A percentile compares a stretch with the other conserved stretches of the same genome.
Conservation (phyloP, 2,329 filamentous ascomycete species). For the Claviceps cyperi region DNA sequence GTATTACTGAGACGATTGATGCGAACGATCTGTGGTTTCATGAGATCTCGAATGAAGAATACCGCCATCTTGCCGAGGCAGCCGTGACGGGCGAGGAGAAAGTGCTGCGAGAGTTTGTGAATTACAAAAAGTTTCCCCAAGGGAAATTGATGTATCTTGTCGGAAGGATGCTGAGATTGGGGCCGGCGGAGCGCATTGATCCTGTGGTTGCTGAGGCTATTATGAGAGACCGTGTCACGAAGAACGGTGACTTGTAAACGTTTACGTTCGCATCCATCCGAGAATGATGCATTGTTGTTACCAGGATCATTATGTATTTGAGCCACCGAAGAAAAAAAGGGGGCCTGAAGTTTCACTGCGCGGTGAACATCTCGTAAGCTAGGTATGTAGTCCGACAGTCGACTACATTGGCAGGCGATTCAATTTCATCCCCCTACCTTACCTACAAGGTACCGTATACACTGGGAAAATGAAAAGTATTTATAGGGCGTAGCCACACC, state of each 20-base stretch:
- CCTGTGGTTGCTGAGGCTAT: constrained; percentile 34
- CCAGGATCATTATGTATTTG: too few relatives aligned
- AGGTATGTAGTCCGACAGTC: background rate
- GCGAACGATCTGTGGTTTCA: constrained; percentile 38
- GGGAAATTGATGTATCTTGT: constrained; percentile 48
- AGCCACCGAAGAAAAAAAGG: too few relatives aligned
- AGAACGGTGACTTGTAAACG: background rate
- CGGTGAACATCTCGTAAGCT: too few relatives aligned
- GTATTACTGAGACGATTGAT: constrained; percentile 31
- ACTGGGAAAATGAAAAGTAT: too few relatives aligned
- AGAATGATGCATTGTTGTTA: too few relatives aligned
- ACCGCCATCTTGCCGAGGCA: constrained; percentile 29
- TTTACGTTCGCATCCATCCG: too few relatives aligned
- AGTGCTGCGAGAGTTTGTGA: constrained; percentile 30
- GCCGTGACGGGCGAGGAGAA: constrained; percentile 32
- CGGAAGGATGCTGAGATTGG: constrained; percentile 42
- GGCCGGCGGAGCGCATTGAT: constrained; percentile 39
- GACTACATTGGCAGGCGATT: too few relatives aligned
- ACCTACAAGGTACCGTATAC: too few relatives aligned
- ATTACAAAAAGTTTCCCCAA: constrained; percentile 32
- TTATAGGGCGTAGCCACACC: too few relatives aligned
- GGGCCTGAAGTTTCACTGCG: too few relatives aligned
- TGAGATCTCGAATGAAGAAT: constrained; percentile 33
- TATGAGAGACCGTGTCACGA: constrained; percentile 22
- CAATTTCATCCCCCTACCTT: too few relatives aligned